Conservation (phyloP, 2,329 filamentous ascomycete genomes). For the Penicillium griseofulvum region DNA sequence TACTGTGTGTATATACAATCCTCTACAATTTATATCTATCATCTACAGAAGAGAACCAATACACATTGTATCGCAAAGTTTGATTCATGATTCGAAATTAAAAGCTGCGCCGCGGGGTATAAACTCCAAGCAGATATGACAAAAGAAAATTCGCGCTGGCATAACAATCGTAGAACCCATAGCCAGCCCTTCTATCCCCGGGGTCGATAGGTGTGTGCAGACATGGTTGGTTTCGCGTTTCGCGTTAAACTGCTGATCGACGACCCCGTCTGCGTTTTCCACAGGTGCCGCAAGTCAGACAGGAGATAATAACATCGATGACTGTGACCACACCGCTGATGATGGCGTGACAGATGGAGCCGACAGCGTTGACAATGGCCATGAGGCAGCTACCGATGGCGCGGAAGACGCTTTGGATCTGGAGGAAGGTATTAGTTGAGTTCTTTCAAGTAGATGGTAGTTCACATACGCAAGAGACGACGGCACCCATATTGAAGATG, state of each 20-base stretch:
- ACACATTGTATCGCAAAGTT: background rate
- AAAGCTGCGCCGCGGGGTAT: constrained; percentile 7
- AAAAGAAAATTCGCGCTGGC: background rate
- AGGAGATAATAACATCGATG: constrained; percentile 65
- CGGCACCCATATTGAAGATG: constrained; percentile 68
- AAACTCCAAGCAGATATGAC: background rate
- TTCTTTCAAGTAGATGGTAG: constrained; percentile 14
- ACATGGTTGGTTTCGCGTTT: background rate
- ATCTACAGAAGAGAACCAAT: background rate
- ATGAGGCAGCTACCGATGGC: constrained; percentile 67
- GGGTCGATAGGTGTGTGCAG: background rate
- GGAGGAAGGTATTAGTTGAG: constrained; percentile 17
- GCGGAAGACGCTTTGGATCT: constrained; percentile 60
- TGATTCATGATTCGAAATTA: background rate
- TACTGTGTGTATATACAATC: background rate
- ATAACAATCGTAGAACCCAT: constrained; percentile 7
- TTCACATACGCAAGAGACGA: constrained; percentile 74
- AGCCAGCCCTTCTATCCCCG: background rate
- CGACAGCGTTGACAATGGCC: constrained; percentile 67
- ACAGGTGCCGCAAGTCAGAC: constrained; percentile 52
- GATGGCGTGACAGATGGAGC: constrained; percentile 62
- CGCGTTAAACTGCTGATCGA: constrained; percentile 22
- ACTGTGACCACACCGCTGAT: constrained; percentile 65
- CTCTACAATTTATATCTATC: background rate
- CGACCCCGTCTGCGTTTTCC: constrained; percentile 29